phyloP scores from a whole-genome alignment of 78 protist genomes.

The Paulinella micropora region DNA sequence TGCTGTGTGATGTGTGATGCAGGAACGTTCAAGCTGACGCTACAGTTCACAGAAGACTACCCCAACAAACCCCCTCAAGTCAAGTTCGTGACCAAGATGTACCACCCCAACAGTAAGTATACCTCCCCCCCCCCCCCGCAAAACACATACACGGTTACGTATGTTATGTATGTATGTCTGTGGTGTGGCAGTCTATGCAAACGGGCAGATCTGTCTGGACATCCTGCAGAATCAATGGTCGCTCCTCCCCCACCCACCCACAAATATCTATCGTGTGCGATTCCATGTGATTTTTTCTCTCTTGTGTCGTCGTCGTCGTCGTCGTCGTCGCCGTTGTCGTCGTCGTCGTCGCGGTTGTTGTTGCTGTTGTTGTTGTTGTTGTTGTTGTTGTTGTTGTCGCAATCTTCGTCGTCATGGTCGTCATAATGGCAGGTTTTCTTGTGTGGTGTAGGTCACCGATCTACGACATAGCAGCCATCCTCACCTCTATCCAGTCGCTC shows the following conservation, averaged over 20 bases:
- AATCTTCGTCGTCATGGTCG: too few species aligned
- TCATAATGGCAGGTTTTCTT: too few species aligned
- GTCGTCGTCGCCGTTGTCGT: too few species aligned
- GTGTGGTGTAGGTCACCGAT: too few species aligned
- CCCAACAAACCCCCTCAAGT: constrained; percentile 97
- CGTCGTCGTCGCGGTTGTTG: too few species aligned
- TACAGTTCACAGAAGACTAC: constrained; percentile 90
- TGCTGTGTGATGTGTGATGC: constrained; percentile 93
- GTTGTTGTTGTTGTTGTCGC: too few species aligned
- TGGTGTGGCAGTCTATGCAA: constrained; percentile 71
- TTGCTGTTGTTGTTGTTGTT: too few species aligned
- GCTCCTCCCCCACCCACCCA: too few species aligned
- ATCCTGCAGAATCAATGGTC: constrained; percentile 97
- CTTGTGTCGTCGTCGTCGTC: too few species aligned
- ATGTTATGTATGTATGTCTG: background rate
- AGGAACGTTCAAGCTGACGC: constrained; percentile 85
- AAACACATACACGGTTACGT: too few species aligned
- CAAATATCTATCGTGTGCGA: too few species aligned
- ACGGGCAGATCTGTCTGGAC: constrained; percentile 97
- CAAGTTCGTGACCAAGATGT: constrained; percentile 80
- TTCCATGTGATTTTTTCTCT: too few species aligned
- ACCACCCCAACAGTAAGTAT: constrained; percentile 83
- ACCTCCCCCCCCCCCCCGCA: background rate
- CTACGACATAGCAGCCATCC: constrained; percentile 93
- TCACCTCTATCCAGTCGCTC: constrained; percentile 95